Conservation (phyloP, 2,329 filamentous ascomycete species). For the Emmonsiellopsis sp. region DNA sequence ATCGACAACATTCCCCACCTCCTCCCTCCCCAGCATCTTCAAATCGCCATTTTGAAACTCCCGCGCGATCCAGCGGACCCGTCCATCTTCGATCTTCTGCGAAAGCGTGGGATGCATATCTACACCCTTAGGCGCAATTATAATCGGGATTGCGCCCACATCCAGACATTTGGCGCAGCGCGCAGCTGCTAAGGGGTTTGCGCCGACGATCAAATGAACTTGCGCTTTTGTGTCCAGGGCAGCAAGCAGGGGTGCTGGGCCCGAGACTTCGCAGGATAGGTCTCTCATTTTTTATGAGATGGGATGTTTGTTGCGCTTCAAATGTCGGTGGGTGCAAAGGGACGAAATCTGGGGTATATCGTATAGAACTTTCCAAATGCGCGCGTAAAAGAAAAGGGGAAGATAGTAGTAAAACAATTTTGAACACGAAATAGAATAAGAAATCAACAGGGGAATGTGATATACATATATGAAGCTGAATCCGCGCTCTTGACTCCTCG, state of each 20-base stretch:
- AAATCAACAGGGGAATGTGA: too few relatives aligned
- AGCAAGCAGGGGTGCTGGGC: slow-evolving; percentile 22
- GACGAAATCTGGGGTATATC: too few relatives aligned
- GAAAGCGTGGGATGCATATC: slow-evolving; percentile 51
- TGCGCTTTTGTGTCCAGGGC: slow-evolving; percentile 33
- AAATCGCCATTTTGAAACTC: slow-evolving; percentile 64
- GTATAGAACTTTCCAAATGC: too few relatives aligned
- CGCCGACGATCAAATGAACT: slow-evolving; percentile 76
- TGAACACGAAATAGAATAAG: too few relatives aligned
- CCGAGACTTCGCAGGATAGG: background rate
- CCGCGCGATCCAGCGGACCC: slow-evolving; percentile 33
- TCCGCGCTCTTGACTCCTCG: too few relatives aligned
- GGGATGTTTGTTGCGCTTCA: background rate
- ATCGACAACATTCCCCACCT: slow-evolving; percentile 72
- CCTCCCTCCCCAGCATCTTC: slow-evolving; percentile 65
- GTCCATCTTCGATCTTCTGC: slow-evolving; percentile 34
- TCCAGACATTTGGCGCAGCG: slow-evolving; percentile 71
- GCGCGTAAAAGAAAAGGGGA: too few relatives aligned
- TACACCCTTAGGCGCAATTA: slow-evolving; percentile 61
- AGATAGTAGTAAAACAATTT: too few relatives aligned
- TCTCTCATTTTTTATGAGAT: slow-evolving; percentile 1
- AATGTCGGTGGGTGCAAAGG: background rate
- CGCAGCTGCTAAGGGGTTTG: slow-evolving; percentile 76
- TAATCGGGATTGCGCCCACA: slow-evolving; percentile 69
- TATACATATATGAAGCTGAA: too few relatives aligned